phyloP scores from a whole-genome alignment of 2,329 filamentous ascomycete genomes.

The Lachnellula subtilissima region DNA sequence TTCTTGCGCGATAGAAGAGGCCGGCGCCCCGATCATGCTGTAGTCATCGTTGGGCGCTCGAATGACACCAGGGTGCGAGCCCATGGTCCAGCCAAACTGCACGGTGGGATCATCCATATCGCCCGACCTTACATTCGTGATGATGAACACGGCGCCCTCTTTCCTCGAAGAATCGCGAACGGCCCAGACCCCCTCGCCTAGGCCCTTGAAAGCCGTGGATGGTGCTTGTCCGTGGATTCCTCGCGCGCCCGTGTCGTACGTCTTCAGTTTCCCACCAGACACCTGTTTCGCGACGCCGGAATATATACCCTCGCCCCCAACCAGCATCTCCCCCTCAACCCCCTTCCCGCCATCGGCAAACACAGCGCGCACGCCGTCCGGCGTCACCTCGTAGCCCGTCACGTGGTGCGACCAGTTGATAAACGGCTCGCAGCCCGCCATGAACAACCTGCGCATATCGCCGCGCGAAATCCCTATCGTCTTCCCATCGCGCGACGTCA shows the following conservation, averaged over 20 bases:
- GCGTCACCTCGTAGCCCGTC: constrained; percentile 52
- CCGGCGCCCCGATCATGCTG: constrained; percentile 50
- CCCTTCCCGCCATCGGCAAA: constrained; percentile 58
- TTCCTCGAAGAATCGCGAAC: constrained; percentile 45
- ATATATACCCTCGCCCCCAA: constrained; percentile 60
- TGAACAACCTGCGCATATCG: constrained; percentile 57
- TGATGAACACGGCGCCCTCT: constrained; percentile 47
- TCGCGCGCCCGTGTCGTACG: constrained; percentile 58
- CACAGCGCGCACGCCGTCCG: constrained; percentile 48
- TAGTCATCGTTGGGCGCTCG: constrained; percentile 55
- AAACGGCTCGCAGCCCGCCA: constrained; percentile 49
- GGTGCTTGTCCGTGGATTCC: constrained; percentile 64
- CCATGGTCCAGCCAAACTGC: constrained; percentile 61
- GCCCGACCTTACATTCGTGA: constrained; percentile 58
- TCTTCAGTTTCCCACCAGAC: constrained; percentile 51
- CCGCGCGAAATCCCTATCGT: constrained; percentile 58
- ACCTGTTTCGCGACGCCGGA: constrained; percentile 57
- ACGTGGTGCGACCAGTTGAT: constrained; percentile 54
- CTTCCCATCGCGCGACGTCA: constrained; percentile 52
- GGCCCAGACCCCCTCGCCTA: constrained; percentile 60
- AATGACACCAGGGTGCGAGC: constrained; percentile 52
- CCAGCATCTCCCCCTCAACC: constrained; percentile 52
- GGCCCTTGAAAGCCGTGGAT: constrained; percentile 52
- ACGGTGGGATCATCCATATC: constrained; percentile 55
- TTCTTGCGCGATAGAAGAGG: constrained; percentile 52